Evolutionary conservation across 306 rosid species (phyloP), one percentile per base, ranked within the genome.

Genomic region (Sophora flavescens): DNA sequence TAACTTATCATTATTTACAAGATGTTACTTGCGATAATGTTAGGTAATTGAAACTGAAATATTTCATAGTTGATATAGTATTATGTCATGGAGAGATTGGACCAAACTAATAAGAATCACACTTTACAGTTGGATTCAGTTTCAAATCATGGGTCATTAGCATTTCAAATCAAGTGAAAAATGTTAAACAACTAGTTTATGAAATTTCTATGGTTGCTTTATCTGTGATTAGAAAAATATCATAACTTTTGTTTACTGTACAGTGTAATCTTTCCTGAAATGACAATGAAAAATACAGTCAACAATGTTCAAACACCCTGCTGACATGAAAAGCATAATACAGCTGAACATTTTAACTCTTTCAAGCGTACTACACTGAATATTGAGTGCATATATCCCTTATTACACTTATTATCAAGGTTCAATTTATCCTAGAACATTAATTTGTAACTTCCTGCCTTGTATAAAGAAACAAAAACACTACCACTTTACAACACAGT

Each of bases 201-300:
- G 22, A 22, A 22, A 22, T 22, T 22, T 22, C 22, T 22, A 1
- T 22, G 22, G 22, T 22, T 22, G 22, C 22, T 22, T 22, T 22
- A 22, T 0, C 22, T 22, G 22, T 22, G 22, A 22, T 22, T 22
- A 22, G 22, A 22, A 22, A 22, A 22, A 22, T 22, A 22, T 22
- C 22, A 22, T 22, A 22, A 22, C 22, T 22, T 22, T 22, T 22
- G 0, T 22, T 22, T 22, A 22, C 1, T 22, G 22, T 87, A 61
- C 99, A 98, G 74, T 96, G 97, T 26, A 88, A 87, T 64, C 92
- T 88, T 66, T 78, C 90, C 97, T 95, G 91, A 66, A 88, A 84
- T 54, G 32, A 73, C 61, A 68, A 48, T 3, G 62, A 76, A 54
- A 47, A 63, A 72, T 35, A 67, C 30, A 32, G 63, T 63, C 74